A percentile compares a stretch with the other conserved stretches of the same genome.
Conservation (phyloP, 495 filamentous ascomycete genomes). For the Lepraria neglecta region DNA sequence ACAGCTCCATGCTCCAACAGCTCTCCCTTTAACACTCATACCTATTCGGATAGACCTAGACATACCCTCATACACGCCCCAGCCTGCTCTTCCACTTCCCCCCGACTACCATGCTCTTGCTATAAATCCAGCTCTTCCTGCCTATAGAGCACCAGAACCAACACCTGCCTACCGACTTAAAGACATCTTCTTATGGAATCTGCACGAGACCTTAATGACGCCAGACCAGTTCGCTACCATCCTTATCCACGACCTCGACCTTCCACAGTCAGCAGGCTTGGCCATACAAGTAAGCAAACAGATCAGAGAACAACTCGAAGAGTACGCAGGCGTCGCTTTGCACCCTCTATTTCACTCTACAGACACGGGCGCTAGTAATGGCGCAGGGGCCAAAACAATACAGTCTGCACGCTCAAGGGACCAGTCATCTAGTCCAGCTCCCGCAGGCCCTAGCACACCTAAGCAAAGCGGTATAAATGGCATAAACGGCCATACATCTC, state of each 20-base stretch:
- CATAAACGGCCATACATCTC: slow-evolving; percentile 37
- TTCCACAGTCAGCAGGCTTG: slow-evolving; percentile 63
- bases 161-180: slow-evolving; percentile 80
- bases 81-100: slow-evolving; percentile 63
- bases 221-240: slow-evolving; percentile 87
- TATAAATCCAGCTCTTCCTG: slow-evolving; percentile 59
- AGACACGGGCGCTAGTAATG: slow-evolving; percentile 40
- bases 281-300: slow-evolving; percentile 80
- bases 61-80: slow-evolving; percentile 68
- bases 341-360: slow-evolving; percentile 81
- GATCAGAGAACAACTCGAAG: slow-evolving; percentile 90
- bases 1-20: slow-evolving; percentile 75
- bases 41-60: slow-evolving; percentile 96
- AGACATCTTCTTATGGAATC: slow-evolving; percentile 94
- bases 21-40: slow-evolving; percentile 81
- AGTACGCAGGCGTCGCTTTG: slow-evolving; percentile 89
- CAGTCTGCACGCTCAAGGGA: slow-evolving; percentile 42
- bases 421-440: slow-evolving; percentile 47
- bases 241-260: slow-evolving; percentile 91
- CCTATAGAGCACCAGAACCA: slow-evolving; percentile 69
- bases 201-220: slow-evolving; percentile 89
- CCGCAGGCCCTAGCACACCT: slow-evolving; percentile 46
- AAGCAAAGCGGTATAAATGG: slow-evolving; percentile 34
- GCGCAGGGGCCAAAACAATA: slow-evolving; percentile 36
- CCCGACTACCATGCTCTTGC: slow-evolving; percentile 53